Evolutionary conservation across 495 filamentous ascomycete species (phyloP).

Genomic region (Penicillium coprophilum): DNA sequence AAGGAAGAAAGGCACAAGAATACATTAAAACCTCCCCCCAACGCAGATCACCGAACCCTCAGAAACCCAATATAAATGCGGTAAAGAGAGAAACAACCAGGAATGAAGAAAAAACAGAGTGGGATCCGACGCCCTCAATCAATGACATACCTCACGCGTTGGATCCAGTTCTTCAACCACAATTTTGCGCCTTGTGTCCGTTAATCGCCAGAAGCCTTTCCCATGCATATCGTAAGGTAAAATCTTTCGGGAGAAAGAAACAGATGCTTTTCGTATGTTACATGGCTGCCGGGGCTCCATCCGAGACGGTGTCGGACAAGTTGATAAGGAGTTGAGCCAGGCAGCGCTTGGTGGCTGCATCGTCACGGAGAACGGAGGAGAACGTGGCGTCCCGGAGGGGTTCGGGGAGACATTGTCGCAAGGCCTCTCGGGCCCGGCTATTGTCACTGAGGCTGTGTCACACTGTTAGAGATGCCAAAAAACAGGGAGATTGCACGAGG

Average conservation of each 20-base stretch:
- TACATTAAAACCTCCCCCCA: slow-evolving; percentile 34
- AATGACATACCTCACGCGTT: slow-evolving; percentile 16
- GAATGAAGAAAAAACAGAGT: slow-evolving; percentile 31
- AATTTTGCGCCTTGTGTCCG: slow-evolving; percentile 47
- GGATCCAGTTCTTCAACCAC: slow-evolving; percentile 23
- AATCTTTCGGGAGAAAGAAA: slow-evolving; percentile 43
- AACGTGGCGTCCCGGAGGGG: slow-evolving; percentile 97
- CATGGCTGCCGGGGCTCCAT: slow-evolving; percentile 52
- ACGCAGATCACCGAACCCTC: slow-evolving; percentile 31
- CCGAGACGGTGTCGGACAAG: slow-evolving; percentile 87
- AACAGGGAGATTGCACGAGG: not conserved
- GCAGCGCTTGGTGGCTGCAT: slow-evolving; percentile 97
- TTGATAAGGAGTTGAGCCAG: slow-evolving; percentile 96
- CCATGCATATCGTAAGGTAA: slow-evolving; percentile 52
- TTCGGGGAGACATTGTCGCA: slow-evolving; percentile 95
- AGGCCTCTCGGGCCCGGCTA: slow-evolving; percentile 88
- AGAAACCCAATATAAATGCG: slow-evolving; percentile 26
- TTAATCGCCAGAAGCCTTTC: slow-evolving; percentile 50
- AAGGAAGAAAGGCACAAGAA: slow-evolving; percentile 30
- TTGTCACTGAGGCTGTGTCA: slow-evolving; percentile 83
- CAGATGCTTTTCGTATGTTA: slow-evolving; percentile 45
- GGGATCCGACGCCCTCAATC: slow-evolving; percentile 22
- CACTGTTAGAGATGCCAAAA: slow-evolving; percentile 17
- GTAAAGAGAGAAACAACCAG: slow-evolving; percentile 23
- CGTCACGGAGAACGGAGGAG: slow-evolving; percentile 91